Evolutionary conservation across 495 filamentous ascomycete species (phyloP).

Genomic region (Parathielavia hyrcaniae): DNA sequence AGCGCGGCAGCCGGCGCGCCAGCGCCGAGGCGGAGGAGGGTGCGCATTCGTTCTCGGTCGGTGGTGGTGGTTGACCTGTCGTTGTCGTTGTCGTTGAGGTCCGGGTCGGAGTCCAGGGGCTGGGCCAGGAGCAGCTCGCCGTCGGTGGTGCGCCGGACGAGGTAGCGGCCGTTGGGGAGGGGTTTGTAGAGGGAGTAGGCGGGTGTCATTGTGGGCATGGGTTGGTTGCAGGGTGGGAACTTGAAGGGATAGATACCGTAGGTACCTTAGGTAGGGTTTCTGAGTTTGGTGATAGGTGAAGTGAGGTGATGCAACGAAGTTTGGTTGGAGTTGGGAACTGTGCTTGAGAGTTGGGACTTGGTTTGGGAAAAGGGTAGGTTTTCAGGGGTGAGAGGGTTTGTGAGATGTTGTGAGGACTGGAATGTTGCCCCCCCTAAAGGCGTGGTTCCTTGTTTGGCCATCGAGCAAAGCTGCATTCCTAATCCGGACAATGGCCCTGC

Average conservation of each 20-base stretch:
- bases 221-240: background rate
- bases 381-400: background rate
- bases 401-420: background rate
- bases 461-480: background rate
- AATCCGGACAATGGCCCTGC: background rate
- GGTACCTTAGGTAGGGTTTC: too few relatives aligned
- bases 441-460: background rate
- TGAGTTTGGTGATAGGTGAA: background rate
- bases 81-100: background rate
- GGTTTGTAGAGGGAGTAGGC: constrained; percentile 18
- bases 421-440: background rate
- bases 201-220: background rate
- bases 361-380: background rate
- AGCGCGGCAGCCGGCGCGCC: constrained; percentile 19
- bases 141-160: constrained; percentile 26
- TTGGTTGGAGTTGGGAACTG: background rate
- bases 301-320: background rate
- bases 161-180: constrained; percentile 6
- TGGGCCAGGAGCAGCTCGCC: constrained; percentile 22
- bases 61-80: background rate
- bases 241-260: background rate
- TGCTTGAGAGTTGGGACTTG: background rate
- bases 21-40: constrained; percentile 13
- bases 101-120: background rate
- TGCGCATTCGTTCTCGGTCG: background rate